phyloP scores from a whole-genome alignment of 768 basidiomycete species.

The Amanita rimosa region DNA sequence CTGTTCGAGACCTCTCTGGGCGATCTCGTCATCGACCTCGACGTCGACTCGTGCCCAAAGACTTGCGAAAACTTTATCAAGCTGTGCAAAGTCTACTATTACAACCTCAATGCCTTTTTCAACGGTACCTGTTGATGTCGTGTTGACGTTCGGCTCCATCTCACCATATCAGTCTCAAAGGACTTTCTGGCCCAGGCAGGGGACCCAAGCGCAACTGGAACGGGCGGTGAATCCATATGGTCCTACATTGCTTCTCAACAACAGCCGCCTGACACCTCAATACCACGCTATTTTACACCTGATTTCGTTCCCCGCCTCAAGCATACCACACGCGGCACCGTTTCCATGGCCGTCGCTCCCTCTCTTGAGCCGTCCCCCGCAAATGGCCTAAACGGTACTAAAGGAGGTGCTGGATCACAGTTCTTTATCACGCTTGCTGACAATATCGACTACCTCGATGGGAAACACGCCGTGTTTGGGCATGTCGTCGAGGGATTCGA shows the following conservation, averaged over 20 bases:
- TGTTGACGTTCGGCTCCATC: not conserved
- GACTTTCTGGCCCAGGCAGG: slow-evolving; percentile 95
- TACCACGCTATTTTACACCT: slow-evolving; percentile 80
- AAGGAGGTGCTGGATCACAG: slow-evolving; percentile 72
- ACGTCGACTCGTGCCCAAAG: slow-evolving; percentile 82
- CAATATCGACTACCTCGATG: slow-evolving; percentile 91
- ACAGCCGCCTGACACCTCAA: slow-evolving; percentile 7
- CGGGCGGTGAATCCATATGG: slow-evolving; percentile 85
- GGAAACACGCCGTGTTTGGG: slow-evolving; percentile 88
- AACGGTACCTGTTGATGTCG: slow-evolving; percentile 56
- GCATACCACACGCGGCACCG: slow-evolving; percentile 75
- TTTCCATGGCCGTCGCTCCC: slow-evolving; percentile 98
- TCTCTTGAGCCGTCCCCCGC: slow-evolving; percentile 28
- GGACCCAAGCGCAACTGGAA: slow-evolving; percentile 93
- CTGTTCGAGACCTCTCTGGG: slow-evolving; percentile 95
- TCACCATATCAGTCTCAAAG: slow-evolving; percentile 59
- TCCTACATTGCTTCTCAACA: slow-evolving; percentile 52
- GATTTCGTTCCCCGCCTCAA: slow-evolving; percentile 75
- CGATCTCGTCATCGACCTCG: slow-evolving; percentile 93
- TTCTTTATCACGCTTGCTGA: slow-evolving; percentile 94
- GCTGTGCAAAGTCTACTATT: slow-evolving; percentile 94
- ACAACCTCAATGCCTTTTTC: slow-evolving; percentile 96
- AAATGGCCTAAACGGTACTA: slow-evolving; percentile 16
- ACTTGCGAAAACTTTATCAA: slow-evolving; percentile 96
- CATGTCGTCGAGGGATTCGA: slow-evolving; percentile 92